Base-by-base conservation (phyloP, 148 eudicot genomes). In the Fagopyrum tataricum region DNA sequence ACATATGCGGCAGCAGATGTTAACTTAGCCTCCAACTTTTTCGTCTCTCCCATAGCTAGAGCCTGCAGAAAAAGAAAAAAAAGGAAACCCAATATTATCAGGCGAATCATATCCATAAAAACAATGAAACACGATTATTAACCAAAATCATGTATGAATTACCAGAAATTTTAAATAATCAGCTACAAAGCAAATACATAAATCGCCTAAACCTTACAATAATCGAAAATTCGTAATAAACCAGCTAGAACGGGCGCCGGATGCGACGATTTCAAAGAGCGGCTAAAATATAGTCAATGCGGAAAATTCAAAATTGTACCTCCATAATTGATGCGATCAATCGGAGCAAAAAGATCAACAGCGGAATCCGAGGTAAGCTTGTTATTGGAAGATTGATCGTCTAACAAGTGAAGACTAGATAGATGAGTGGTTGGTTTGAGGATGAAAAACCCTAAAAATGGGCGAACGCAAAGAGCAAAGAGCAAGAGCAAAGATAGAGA, bases 1-100 rank as follows among this genome's bases (percentile, higher is more conserved):
- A 90, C 96, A 75, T 88, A 90, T 37, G 96, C 96, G 21, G 96
- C 96, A 18, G 92, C 90, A 1, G 96, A 90, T 12, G 88, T 84
- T 75, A 90, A 79, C 78, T 86, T 89, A 41, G 87, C 84, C 68
- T 85, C 90, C 39, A 82, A 24, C 73, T 79, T 86, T 79, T 79
- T 74, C 41, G 37, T 76, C 40, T 87, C 89, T 62, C 85, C 93
- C 86, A 85, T 81, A 44, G 23, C 26, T 12, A 43, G 47, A 72
- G 70, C 75, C 78, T 73, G 67, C 70, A 76, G 73, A 44, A 59
- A n/a, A 56, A 70, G 55, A 31, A 31, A 31, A 2, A 31, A 1
- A 31, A 37, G 58, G 26, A 55, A 62, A 26, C 67, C 37, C 67
- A 31, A 31, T 46, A 11, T 12, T 46, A 46, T 46, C 49, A 46